Evolutionary conservation across 352 stramenopile genomes (phyloP), one percentile per base, ranked within the genome.

Genomic region (Stramenopiles sp.): DNA sequence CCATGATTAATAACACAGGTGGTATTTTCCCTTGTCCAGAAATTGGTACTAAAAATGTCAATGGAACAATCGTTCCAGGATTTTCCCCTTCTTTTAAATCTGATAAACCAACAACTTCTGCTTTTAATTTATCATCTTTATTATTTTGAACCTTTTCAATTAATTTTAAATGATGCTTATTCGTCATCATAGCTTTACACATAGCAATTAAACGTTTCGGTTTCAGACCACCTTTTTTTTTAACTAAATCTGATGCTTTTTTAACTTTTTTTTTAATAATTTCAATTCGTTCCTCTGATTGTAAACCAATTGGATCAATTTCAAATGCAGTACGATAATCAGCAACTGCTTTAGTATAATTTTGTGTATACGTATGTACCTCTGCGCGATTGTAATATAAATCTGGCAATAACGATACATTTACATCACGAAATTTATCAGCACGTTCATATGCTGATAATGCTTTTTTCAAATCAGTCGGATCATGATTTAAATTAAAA

Each of bases 361-460:
- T 31, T 32, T 81, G 78, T 7, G 81, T 0, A 78, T 78, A 81
- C 0, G 65, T 30, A 7, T 73, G n/a, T 0, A 81, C 30, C 7
- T 81, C 32, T 20, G 43, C 80, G 30, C 80, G 78, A 27, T 81
- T 81, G n/a, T 79, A 83, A 53, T 32, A 81, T 0, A 83, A 53
- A 31, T 83, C 80, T 6, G 80, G 80, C 63, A 81, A 80, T 38
- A 77, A 31, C 7, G 65, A 63, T 23, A 31, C 53, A 0, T 27
- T 27, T n/a, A n/a, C n/a, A n/a, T n/a, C n/a, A n/a, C n/a, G n/a
- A n/a, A n/a, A n/a, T n/a, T n/a, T n/a, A 23, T 83, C 80, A 65
- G 74, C 79, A 0, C 30, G 27, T 29, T n/a, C 38, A 79, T 81
- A 83, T 6, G 78, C 80, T 63, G 79, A 80, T 33, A 63, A 30